Base-by-base conservation (phyloP, 2,329 filamentous ascomycete species). In the Rutstroemia sp. region DNA sequence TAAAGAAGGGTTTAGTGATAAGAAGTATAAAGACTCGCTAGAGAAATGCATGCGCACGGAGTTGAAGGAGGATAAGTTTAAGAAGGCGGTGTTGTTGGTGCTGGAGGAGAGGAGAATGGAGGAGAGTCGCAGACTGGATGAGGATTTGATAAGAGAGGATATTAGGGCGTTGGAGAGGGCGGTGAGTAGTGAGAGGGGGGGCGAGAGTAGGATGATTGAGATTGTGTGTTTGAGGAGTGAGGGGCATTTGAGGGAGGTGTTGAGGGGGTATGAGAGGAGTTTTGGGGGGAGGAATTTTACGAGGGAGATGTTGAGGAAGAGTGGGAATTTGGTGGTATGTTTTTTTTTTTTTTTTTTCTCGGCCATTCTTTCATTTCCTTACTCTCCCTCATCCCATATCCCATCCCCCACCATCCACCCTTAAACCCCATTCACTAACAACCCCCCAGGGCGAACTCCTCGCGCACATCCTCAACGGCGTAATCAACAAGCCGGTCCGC, bases 21-120 rank as follows among this genome's bases (percentile, higher is more conserved):
- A 95, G 69, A 92, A 95, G 63, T 97, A 97, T 71, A 76, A 80
- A 51, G 88, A 97, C 71, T 87, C 83, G 60, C 74, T 97, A 52
- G 80, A 80, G 54, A 83, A 84, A 65, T 96, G 92, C 72, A 95
- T 97, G 88, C 87, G 88, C 69, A 88, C 86, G 49, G 94, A 99
- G 73, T 78, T 99, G 39, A 92, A 92, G 67, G 90, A 94, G 61
- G 92, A 97, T 73, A 97, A 97, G 73, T 99, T 97, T 75, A 91
- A 95, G 60, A 86, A 84, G 61, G 92, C 92, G 0, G 84, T 99
- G 4, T 69, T 97, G 58, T 78, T 91, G 68, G 90, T 88, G 6
- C 78, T 99, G 0, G 90, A 96, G 57, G 91, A 88, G 70, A 77
- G 82, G 56, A 76, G 91, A 10, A 94, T 96, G 81, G 88, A 94